Conservation (phyloP, 495 filamentous ascomycete genomes). For the Chaetomidium leptoderma region DNA sequence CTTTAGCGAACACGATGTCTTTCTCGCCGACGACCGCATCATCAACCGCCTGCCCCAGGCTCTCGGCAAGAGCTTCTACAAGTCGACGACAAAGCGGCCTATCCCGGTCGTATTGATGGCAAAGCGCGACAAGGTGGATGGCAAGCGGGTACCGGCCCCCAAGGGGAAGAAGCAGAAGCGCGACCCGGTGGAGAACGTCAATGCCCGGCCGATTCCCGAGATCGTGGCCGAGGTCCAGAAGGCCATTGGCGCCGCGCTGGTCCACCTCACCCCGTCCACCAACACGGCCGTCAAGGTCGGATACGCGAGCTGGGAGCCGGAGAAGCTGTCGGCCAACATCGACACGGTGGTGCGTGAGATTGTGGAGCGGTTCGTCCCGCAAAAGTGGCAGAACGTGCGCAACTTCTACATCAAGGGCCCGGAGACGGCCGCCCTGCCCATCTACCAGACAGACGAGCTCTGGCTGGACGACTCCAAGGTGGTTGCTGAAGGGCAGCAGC, state of each 20-base stretch:
- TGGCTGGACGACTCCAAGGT: conserved; percentile 83
- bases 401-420: conserved; percentile 84
- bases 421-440: conserved; percentile 77
- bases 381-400: conserved; percentile 80
- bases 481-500: conserved; percentile 54
- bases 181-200: conserved; percentile 33
- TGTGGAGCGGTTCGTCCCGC: conserved; percentile 70
- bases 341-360: conserved; percentile 63
- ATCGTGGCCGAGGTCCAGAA: conserved; percentile 69
- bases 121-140: conserved; percentile 58
- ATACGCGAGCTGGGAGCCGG: conserved; percentile 62
- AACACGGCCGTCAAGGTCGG: conserved; percentile 59
- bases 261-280: conserved; percentile 41
- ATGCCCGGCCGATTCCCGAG: conserved; percentile 43
- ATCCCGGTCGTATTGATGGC: conserved; percentile 73
- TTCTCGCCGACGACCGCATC: conserved; percentile 81
- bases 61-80: conserved; percentile 86
- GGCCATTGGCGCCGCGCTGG: conserved; percentile 62
- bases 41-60: conserved; percentile 67
- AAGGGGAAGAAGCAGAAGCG: conserved; percentile 45
- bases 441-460: conserved; percentile 87
- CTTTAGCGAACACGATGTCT: conserved; percentile 76
- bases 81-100: conserved; percentile 70
- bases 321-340: conserved; percentile 76
- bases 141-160: conserved; percentile 56